Percentiles rank a stretch among this genome's conserved stretches.
Evolutionary conservation across 768 basidiomycete genomes (phyloP).

Genomic region (Collybia nuda): DNA sequence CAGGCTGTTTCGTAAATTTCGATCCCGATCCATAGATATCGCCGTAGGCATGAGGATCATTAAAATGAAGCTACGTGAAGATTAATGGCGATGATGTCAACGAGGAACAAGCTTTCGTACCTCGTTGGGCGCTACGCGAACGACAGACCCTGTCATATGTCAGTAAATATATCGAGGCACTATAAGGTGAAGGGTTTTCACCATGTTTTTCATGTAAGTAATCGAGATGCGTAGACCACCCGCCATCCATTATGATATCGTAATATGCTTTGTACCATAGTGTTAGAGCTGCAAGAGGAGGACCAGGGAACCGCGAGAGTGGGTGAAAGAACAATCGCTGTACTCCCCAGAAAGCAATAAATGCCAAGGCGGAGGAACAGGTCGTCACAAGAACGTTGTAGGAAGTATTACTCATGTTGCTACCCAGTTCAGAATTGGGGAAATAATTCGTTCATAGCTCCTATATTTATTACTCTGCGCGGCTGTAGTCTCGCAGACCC

Average conservation of each 20-base stretch:
- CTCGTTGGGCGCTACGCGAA: slow-evolving; percentile 39
- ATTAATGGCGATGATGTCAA: not conserved
- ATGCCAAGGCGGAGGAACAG: not conserved
- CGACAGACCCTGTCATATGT: slow-evolving; percentile 28
- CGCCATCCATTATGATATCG: slow-evolving; percentile 35
- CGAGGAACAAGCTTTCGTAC: slow-evolving; percentile 16
- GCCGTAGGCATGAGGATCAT: slow-evolving; percentile 34
- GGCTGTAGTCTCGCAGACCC: too few relatives aligned
- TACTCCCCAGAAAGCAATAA: slow-evolving; percentile 2
- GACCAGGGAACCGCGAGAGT: slow-evolving; percentile 31
- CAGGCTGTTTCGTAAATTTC: slow-evolving; percentile 32
- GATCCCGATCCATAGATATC: slow-evolving; percentile 40
- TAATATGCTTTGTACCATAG: slow-evolving; percentile 32
- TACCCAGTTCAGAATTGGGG: too few relatives aligned
- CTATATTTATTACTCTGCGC: too few relatives aligned
- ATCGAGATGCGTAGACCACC: slow-evolving; percentile 33
- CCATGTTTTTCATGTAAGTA: slow-evolving; percentile 36
- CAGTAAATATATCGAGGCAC: not conserved
- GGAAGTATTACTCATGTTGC: not conserved
- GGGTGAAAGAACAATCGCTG: slow-evolving; percentile 24
- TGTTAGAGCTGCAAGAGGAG: slow-evolving; percentile 29
- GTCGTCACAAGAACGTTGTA: not conserved
- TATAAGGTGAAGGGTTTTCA: slow-evolving; percentile 9
- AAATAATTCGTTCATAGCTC: too few relatives aligned
- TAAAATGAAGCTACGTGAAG: slow-evolving; percentile 38